phyloP scores from a whole-genome alignment of 179 eudicot genomes.

The Sideroxylon spinosum region DNA sequence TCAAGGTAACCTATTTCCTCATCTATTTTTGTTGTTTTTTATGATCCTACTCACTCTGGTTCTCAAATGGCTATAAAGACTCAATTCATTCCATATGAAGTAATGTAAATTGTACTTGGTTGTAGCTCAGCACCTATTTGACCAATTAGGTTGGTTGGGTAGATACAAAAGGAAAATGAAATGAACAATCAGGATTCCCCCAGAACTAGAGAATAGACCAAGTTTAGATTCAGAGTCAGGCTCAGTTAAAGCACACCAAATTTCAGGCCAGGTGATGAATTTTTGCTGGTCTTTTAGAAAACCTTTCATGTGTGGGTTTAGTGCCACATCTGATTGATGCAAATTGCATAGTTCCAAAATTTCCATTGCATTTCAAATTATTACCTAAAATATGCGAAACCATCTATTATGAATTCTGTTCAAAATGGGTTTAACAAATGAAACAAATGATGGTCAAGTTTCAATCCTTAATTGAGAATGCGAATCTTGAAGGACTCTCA shows the following conservation, averaged over 20 bases:
- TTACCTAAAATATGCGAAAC: background rate
- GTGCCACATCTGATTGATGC: background rate
- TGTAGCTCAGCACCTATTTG: too few relatives aligned
- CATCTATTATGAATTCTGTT: background rate
- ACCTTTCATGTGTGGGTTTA: background rate
- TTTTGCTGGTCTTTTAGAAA: background rate
- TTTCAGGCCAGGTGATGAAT: conserved; percentile 55
- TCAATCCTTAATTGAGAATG: conserved; percentile 45
- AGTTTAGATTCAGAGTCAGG: conserved; percentile 52
- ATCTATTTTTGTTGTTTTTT: too few relatives aligned
- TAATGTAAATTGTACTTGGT: too few relatives aligned
- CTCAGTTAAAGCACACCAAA: conserved; percentile 49
- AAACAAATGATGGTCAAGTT: conserved; percentile 59
- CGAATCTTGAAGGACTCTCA: conserved; percentile 50
- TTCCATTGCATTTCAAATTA: background rate
- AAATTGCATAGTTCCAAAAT: background rate
- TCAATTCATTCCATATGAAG: too few relatives aligned
- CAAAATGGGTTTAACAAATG: conserved; percentile 42
- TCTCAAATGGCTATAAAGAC: too few relatives aligned
- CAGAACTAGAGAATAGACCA: conserved; percentile 49
- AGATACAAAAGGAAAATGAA: background rate
- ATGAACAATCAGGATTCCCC: conserved; percentile 16
- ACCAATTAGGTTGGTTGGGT: too few relatives aligned
- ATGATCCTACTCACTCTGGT: too few relatives aligned
- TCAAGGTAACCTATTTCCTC: conserved; percentile 49